Base-by-base conservation (phyloP, 2,329 filamentous ascomycete species). In the Parascedosporium putredinis region DNA sequence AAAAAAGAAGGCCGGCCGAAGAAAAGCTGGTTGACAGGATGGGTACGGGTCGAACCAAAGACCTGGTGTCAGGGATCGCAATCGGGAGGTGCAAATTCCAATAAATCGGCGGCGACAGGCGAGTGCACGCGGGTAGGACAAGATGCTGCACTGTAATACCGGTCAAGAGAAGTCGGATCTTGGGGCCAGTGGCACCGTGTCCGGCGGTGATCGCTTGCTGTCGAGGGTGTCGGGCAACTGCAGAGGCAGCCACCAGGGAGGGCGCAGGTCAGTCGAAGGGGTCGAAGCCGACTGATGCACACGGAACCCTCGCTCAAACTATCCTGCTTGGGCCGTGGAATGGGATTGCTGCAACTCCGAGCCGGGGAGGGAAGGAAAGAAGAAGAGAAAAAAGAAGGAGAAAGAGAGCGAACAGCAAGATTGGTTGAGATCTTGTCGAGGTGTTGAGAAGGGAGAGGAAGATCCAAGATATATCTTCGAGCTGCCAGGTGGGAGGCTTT, bases 111-210 rank as follows among this genome's bases (percentile, higher is more conserved):
- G 56, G 56, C 56, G 55, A 57, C 57, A 60, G 56, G 60, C 62
- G 59, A 65, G 58, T 61, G 61, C 60, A 67, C 60, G 57, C 59
- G 55, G 56, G 72, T 75, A 62, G 65, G 69, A 75, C 73, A 68
- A 69, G 69, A 70, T 70, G 68, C 67, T 71, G 69, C 68, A 70
- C 66, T 62, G 71, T 72, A 66, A 70, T 70, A 74, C 71, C 69
- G 60, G 64, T 22, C 31, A 42, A 61, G 67, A 49, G 61, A 68
- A 66, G 65, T 65, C 63, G 66, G 64, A 67, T 63, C 64, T 67
- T 66, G 64, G 62, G 63, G 61, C 60, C 61, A 64, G 72, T 74
- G 60, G 67, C 68, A 76, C 73, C 61, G 62, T 67, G 72, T 72
- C 66, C 67, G 66, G 69, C 65, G 66, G 64, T 71, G 68, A 59